Conservation (phyloP, 352 stramenopile genomes). For the Globisporangium cederbergense region DNA sequence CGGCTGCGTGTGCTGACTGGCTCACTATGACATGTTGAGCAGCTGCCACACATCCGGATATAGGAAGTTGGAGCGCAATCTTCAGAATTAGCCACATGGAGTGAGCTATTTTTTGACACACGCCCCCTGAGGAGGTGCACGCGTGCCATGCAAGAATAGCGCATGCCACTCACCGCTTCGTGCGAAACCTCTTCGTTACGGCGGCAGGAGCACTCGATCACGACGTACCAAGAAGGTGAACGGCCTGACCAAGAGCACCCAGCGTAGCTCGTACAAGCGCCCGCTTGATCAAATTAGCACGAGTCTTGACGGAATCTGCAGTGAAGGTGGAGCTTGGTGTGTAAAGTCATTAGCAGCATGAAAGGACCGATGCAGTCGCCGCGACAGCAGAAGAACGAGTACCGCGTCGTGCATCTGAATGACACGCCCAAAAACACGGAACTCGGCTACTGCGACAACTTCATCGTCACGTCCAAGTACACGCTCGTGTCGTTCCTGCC, state of each 20-base stretch:
- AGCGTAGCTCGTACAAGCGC: not conserved
- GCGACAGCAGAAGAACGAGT: conserved; percentile 22
- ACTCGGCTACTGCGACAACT: conserved; percentile 80
- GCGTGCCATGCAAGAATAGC: not conserved
- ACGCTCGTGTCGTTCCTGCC: conserved; percentile 84
- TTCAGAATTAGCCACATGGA: not conserved
- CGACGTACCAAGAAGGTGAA: not conserved
- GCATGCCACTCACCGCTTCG: not conserved
- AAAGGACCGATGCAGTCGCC: conserved; percentile 3
- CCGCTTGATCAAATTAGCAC: not conserved
- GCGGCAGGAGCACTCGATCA: not conserved
- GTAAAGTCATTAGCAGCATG: not conserved
- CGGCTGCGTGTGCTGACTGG: too few species aligned
- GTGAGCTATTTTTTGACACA: not conserved
- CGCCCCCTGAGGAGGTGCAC: not conserved
- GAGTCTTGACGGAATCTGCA: not conserved
- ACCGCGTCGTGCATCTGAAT: conserved; percentile 65
- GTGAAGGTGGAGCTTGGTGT: not conserved
- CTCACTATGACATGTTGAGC: too few species aligned
- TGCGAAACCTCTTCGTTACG: not conserved
- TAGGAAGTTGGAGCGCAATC: not conserved
- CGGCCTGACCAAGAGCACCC: too few species aligned
- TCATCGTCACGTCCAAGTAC: conserved; percentile 92
- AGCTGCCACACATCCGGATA: too few species aligned
- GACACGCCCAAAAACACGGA: conserved; percentile 47